phyloP scores from a whole-genome alignment of 2,329 filamentous ascomycete genomes.

The Aspergillus novofumigatus region DNA sequence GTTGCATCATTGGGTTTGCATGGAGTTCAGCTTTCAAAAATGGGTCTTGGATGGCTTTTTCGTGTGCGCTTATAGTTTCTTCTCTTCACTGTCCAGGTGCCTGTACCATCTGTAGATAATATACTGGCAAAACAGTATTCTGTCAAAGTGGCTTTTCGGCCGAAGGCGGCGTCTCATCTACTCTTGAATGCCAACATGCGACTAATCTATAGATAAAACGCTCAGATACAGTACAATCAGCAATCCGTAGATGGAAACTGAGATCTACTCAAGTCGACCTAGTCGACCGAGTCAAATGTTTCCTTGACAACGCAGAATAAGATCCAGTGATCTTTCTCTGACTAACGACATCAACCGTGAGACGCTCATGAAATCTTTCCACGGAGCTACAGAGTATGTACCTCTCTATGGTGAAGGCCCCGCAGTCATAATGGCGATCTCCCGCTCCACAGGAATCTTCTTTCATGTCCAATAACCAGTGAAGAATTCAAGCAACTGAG shows the following conservation, averaged over 20 bases:
- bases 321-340: neutral
- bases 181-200: neutral
- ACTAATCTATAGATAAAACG: neutral
- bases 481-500: neutral
- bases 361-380: neutral
- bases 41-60: neutral
- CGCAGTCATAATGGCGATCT: neutral
- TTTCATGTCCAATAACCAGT: neutral
- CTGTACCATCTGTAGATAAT: neutral
- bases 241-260: neutral
- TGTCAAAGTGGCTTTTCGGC: neutral
- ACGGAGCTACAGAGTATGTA: neutral
- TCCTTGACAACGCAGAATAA: neutral
- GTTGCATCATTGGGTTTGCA: conserved; percentile 6
- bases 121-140: neutral
- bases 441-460: neutral
- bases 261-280: neutral
- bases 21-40: conserved; percentile 9
- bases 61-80: neutral
- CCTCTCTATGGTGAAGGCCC: neutral
- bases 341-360: too few relatives aligned
- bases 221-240: neutral
- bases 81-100: neutral
- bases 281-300: neutral
- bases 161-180: neutral